Evolutionary conservation across 257 asterid genomes (phyloP).

Genomic region (Penstemon barbatus): DNA sequence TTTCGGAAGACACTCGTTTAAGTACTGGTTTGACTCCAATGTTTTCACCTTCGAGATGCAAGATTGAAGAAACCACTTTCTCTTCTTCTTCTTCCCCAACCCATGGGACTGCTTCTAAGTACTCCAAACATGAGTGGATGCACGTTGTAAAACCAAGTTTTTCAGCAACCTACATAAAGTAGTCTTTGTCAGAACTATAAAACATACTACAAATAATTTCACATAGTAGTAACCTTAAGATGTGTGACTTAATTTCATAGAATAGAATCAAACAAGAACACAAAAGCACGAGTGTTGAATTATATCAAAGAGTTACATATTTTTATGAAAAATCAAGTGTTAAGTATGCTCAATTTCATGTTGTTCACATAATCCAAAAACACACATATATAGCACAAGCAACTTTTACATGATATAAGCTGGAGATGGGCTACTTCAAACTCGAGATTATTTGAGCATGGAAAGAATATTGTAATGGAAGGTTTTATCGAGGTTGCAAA

Average conservation of each 20-base stretch:
- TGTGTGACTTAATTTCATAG: background rate
- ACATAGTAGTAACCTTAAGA: background rate
- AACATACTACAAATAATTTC: background rate
- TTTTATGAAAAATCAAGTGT: background rate
- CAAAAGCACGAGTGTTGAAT: background rate
- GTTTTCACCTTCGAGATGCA: constrained; percentile 65
- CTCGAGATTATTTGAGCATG: background rate
- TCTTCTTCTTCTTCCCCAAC: constrained; percentile 97
- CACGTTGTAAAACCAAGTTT: constrained; percentile 70
- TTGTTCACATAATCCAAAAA: background rate
- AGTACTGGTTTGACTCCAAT: constrained; percentile 67
- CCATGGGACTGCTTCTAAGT: constrained; percentile 99
- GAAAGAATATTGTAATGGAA: background rate
- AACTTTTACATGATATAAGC: background rate
- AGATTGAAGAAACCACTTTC: constrained; percentile 68
- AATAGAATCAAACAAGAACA: no score
- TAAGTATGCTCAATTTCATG: constrained; percentile 3
- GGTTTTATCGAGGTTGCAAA: background rate
- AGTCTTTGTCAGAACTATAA: constrained; percentile 19
- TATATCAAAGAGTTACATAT: background rate
- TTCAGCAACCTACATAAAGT: constrained; percentile 59
- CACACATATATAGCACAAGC: background rate
- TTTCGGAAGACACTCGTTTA: constrained; percentile 74
- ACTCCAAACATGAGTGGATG: constrained; percentile 73
- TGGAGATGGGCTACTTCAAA: no score